Evolutionary conservation across 1,284 basidiomycete species (phyloP).

Genomic region (Volvariella surrecta): DNA sequence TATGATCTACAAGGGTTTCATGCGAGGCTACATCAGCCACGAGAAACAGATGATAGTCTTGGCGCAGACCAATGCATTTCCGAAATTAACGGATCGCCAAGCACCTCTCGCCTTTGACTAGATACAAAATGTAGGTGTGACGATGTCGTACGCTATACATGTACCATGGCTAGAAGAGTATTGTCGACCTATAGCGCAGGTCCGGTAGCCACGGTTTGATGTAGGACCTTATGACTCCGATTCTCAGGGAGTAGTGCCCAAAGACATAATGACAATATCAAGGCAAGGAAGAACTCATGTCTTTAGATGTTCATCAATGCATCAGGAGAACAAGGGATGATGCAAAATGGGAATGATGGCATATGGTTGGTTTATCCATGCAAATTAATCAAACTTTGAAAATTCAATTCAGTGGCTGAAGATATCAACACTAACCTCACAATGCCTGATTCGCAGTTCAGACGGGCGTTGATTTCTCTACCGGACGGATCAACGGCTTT

Average conservation of each 20-base stretch:
- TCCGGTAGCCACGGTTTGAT: no score
- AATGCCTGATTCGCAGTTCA: conserved; percentile 21
- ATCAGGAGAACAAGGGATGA: conserved; percentile 10
- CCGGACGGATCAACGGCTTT: conserved; percentile 25
- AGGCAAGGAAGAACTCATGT: no score
- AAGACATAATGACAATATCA: no score
- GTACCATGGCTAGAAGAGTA: no score
- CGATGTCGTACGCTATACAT: no score
- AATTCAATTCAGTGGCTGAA: not conserved
- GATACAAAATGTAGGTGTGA: no score
- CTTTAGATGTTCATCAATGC: not conserved
- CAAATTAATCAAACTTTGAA: not conserved
- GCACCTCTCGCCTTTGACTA: conserved; percentile 36
- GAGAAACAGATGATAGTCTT: conserved; percentile 91
- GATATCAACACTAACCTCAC: conserved; percentile 19
- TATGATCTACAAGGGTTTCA: conserved; percentile 89
- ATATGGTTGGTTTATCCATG: conserved; percentile 7
- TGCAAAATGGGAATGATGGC: conserved; percentile 16
- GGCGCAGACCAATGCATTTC: conserved; percentile 78
- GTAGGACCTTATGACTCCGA: no score
- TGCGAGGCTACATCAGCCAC: conserved; percentile 95
- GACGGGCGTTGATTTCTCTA: conserved; percentile 21
- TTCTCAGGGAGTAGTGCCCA: no score
- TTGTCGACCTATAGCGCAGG: no score
- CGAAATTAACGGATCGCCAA: conserved; percentile 51